These are phyloP conservation scores for Nannochloropsis salina DNA, from an alignment of 108 stramenopile species.

Conservation along the genomic window DNA sequence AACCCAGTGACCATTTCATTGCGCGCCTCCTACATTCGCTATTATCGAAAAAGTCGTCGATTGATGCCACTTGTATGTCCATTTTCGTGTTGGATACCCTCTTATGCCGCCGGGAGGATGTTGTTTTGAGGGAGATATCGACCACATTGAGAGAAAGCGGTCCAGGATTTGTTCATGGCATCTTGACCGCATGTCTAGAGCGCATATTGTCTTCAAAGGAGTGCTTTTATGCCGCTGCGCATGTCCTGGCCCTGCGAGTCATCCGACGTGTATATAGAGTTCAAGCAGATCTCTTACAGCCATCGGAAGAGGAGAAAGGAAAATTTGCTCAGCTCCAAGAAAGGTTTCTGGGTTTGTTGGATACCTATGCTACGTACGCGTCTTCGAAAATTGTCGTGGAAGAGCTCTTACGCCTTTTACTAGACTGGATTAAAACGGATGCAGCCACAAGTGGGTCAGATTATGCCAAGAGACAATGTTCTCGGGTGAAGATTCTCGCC, in stretches of 20 bases:
- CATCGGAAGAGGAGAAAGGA: not conserved
- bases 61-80: too few relatives aligned
- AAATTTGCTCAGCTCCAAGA: not conserved
- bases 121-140: too few relatives aligned
- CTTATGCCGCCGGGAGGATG: too few relatives aligned
- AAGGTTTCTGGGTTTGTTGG: not conserved
- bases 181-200: not conserved
- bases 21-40: too few relatives aligned
- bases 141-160: too few relatives aligned
- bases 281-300: not conserved
- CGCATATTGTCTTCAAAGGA: not conserved
- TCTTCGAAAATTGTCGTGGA: not conserved
- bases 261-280: not conserved
- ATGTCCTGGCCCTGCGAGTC: constrained; percentile 1
- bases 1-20: too few relatives aligned
- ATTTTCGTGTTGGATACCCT: too few relatives aligned
- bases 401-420: constrained; percentile 9
- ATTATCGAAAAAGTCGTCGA: too few relatives aligned
- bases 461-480: not conserved
- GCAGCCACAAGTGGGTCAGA: not conserved
- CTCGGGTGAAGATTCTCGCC: not conserved
- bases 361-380: not conserved
- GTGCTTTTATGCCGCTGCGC: not conserved
- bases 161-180: not conserved
- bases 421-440: not conserved